A percentile compares a stretch with the other conserved stretches of the same genome.
phyloP scores from a whole-genome alignment of 352 stramenopile species.

The Phytopythium chamaehyphon region DNA sequence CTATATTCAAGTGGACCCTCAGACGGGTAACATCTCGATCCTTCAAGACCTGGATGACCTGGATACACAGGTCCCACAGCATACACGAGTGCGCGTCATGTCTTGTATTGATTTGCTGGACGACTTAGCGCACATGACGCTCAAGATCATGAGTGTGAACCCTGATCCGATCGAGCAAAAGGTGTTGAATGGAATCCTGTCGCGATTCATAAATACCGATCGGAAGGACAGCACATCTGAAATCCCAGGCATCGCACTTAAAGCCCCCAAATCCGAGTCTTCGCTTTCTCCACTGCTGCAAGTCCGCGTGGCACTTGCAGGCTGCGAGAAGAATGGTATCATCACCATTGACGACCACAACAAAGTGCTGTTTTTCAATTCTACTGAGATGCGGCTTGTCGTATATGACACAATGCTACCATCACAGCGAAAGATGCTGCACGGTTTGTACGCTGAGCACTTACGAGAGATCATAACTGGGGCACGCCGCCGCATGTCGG shows the following conservation, averaged over 20 bases:
- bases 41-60: conserved; percentile 70
- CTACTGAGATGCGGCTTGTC: conserved; percentile 47
- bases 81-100: conserved; percentile 71
- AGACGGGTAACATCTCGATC: conserved; percentile 50
- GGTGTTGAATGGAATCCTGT: conserved; percentile 54
- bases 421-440: conserved; percentile 60
- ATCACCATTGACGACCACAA: conserved; percentile 47
- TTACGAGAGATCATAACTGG: conserved; percentile 27
- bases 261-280: conserved; percentile 31
- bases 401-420: conserved; percentile 45
- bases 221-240: conserved; percentile 29
- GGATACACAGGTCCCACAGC: conserved; percentile 67
- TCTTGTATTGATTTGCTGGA: conserved; percentile 55
- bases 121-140: conserved; percentile 45
- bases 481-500: neutral
- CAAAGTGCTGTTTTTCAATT: conserved; percentile 63
- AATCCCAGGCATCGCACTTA: conserved; percentile 25
- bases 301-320: conserved; percentile 50
- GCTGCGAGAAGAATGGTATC: conserved; percentile 59
- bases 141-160: conserved; percentile 68
- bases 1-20: conserved; percentile 52
- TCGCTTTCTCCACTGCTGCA: conserved; percentile 40
- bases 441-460: conserved; percentile 57
- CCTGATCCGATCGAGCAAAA: conserved; percentile 56
- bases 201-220: conserved; percentile 30